phyloP scores from a whole-genome alignment of 495 filamentous ascomycete species.

The Saxophila tyrrhenica region DNA sequence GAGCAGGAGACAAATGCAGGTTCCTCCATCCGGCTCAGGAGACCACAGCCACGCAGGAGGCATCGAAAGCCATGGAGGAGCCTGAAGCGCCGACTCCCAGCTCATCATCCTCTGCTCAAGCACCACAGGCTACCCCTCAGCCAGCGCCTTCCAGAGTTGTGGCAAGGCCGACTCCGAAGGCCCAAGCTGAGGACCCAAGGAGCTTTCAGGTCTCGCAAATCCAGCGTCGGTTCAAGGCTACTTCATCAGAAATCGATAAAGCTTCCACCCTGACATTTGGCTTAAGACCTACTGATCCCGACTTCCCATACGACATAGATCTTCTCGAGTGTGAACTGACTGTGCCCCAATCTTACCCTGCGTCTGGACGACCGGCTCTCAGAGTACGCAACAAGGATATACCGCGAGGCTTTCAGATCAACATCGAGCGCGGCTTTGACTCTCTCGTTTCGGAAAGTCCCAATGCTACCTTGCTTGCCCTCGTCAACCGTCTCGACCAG shows the following conservation, averaged over 20 bases:
- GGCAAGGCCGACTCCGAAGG: slow-evolving; percentile 51
- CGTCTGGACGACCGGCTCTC: slow-evolving; percentile 39
- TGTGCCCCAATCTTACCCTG: slow-evolving; percentile 55
- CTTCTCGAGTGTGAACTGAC: slow-evolving; percentile 59
- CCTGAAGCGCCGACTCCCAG: not conserved
- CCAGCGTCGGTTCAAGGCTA: slow-evolving; percentile 55
- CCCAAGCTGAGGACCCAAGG: slow-evolving; percentile 56
- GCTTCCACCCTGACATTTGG: slow-evolving; percentile 50
- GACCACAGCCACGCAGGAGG: not conserved
- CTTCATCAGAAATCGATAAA: slow-evolving; percentile 41
- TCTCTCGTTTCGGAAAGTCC: slow-evolving; percentile 47
- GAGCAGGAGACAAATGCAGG: slow-evolving; percentile 27
- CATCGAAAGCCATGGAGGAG: not conserved
- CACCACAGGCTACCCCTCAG: not conserved
- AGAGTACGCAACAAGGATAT: slow-evolving; percentile 66
- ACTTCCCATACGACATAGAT: slow-evolving; percentile 72
- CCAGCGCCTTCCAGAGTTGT: slow-evolving; percentile 30
- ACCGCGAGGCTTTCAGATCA: slow-evolving; percentile 65
- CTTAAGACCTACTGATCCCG: slow-evolving; percentile 71
- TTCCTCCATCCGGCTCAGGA: slow-evolving; percentile 18
- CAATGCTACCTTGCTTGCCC: slow-evolving; percentile 50
- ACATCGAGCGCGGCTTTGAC: slow-evolving; percentile 71
- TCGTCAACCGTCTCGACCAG: slow-evolving; percentile 64
- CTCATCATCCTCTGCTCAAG: not conserved
- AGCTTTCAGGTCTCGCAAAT: slow-evolving; percentile 70